phyloP scores from a whole-genome alignment of 805 yeast species.

The Zygosaccharomyces siamensis region DNA sequence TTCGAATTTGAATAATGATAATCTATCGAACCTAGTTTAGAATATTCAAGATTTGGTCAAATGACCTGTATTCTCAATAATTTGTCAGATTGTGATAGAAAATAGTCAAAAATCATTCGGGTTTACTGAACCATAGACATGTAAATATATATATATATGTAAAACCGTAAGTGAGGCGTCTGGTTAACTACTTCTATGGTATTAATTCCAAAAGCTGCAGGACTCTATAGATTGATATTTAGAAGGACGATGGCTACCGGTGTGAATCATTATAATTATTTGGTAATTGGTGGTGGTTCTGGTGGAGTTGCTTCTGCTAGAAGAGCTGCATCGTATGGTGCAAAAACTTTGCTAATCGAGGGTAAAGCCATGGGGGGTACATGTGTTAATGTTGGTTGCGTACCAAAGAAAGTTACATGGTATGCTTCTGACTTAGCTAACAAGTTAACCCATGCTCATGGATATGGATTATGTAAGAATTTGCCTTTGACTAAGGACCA shows the following conservation, averaged over 20 bases:
- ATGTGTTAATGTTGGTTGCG: constrained; percentile 99
- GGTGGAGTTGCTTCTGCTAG: constrained; percentile 99
- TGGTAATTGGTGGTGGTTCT: constrained; percentile 98
- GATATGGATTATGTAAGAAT: constrained; percentile 73
- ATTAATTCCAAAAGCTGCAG: background rate
- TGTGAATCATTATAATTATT: constrained; percentile 68
- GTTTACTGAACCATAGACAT: background rate
- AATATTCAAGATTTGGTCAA: background rate
- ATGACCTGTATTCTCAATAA: background rate
- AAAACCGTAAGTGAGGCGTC: background rate
- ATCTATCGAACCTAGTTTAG: background rate
- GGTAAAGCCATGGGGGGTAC: constrained; percentile 89
- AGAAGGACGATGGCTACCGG: constrained; percentile 51
- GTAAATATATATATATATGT: background rate
- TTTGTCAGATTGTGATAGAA: background rate
- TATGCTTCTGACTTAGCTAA: constrained; percentile 87
- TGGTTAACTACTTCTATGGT: background rate
- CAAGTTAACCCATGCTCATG: constrained; percentile 65
- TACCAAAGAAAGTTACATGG: constrained; percentile 99
- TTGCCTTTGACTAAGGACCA: constrained; percentile 46
- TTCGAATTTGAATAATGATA: background rate
- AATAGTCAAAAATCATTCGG: background rate
- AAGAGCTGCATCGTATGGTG: constrained; percentile 92
- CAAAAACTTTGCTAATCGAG: constrained; percentile 79
- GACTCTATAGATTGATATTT: constrained; percentile 10